Base-by-base conservation (phyloP, 306 rosid genomes). In the Vicia sativa region DNA sequence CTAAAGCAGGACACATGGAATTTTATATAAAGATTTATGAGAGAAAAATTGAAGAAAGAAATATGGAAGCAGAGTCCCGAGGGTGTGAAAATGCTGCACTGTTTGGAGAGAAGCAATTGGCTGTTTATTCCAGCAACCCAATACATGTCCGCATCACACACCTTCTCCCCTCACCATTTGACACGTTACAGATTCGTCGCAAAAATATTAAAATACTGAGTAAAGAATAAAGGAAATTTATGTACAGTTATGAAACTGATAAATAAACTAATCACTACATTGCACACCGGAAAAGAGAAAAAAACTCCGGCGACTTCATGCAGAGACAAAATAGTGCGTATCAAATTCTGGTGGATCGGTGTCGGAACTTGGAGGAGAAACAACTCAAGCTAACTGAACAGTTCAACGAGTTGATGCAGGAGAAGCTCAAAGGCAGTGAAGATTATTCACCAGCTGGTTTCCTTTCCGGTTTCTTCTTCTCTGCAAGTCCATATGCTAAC, bases 311-410 rank as follows among this genome's bases (percentile, higher is more conserved):
- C 42, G 63, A 77, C 43, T 69, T 66, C 78, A 52, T 31, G 6
- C 70, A 62, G 48, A 60, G 52, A 56, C 70, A 50, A 57, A 68
- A 9, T 8, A 14, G 11, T 3, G 12, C 55, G 0, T 78, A 73
- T 77, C 43, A 41, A 11, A 56, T 46, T 16, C 78, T 89, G 16
- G 63, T 43, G 52, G 77, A 81, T 79, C 82, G 93, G 53, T 83
- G 76, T 34, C 85, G 44, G 78, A 80, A 72, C 56, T 50, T 89
- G 73, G 93, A 89, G 80, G 81, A 72, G 61, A 80, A 76, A 15
- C 82, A 87, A 42, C 52, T 58, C 35, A 70, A 77, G 68, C 80
- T 89, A 26, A 58, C 39, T 19, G 82, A 82, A 9, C 70, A 85
- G 79, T 54, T 89, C 53, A 52, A 73, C 6, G 69, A 79, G 74